Conservation (phyloP, 1,284 basidiomycete species). For the Tilletia horrida region DNA sequence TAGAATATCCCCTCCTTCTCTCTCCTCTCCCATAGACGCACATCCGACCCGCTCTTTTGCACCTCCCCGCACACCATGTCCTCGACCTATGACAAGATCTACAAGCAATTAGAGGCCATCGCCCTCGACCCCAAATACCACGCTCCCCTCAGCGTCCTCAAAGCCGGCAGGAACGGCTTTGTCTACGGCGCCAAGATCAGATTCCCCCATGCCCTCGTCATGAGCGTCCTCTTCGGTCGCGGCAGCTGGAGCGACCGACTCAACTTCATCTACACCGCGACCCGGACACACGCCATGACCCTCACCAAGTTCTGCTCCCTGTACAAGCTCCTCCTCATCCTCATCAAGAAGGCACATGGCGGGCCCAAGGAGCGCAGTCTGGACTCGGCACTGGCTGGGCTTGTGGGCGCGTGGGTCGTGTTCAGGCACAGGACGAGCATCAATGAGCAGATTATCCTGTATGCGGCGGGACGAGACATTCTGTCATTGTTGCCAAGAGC, state of each 20-base stretch:
- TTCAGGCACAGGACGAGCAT: constrained; percentile 94
- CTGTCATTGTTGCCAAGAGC: constrained; percentile 49
- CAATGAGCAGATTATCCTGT: constrained; percentile 98
- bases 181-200: constrained; percentile 91
- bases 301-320: constrained; percentile 88
- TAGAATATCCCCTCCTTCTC: background rate
- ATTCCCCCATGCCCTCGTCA: constrained; percentile 97
- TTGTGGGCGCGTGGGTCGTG: constrained; percentile 85
- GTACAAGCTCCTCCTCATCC: constrained; percentile 80
- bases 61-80: background rate
- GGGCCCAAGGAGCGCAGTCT: constrained; percentile 70
- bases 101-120: constrained; percentile 29
- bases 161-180: constrained; percentile 81
- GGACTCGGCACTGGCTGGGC: constrained; percentile 89
- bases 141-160: constrained; percentile 84
- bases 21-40: background rate
- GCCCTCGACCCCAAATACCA: constrained; percentile 69
- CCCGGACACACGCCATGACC: constrained; percentile 80
- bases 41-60: too few relatives aligned
- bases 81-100: background rate
- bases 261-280: constrained; percentile 75
- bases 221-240: constrained; percentile 81
- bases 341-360: constrained; percentile 73
- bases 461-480: constrained; percentile 57
- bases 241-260: constrained; percentile 60